Evolutionary conservation across 2,329 filamentous ascomycete species (phyloP).

Genomic region (Fusarium sp.): DNA sequence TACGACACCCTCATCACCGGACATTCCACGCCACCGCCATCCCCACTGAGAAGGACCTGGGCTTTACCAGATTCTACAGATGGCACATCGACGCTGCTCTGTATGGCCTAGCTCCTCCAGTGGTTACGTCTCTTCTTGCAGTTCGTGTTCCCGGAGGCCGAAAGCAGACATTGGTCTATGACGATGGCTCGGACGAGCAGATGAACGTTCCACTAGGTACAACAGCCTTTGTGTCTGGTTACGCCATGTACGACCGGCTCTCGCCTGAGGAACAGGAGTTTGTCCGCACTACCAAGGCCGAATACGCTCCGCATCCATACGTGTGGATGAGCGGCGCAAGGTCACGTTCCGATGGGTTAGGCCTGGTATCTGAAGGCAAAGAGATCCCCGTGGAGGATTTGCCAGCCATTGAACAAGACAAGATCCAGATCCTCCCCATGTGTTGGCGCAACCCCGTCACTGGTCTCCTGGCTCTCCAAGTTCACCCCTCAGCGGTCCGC

Average conservation of each 20-base stretch:
- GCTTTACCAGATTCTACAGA: slow-evolving; percentile 71
- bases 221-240: slow-evolving; percentile 78
- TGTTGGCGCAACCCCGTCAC: slow-evolving; percentile 81
- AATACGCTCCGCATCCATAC: slow-evolving; percentile 84
- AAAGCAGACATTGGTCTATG: slow-evolving; percentile 75
- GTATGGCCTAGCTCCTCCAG: slow-evolving; percentile 78
- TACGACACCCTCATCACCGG: slow-evolving; percentile 80
- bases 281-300: slow-evolving; percentile 72
- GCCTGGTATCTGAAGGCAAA: slow-evolving; percentile 72
- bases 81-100: slow-evolving; percentile 86
- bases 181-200: slow-evolving; percentile 75
- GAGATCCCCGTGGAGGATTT: slow-evolving; percentile 71
- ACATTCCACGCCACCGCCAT: slow-evolving; percentile 78
- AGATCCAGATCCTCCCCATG: slow-evolving; percentile 80
- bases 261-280: slow-evolving; percentile 74
- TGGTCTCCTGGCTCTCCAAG: slow-evolving; percentile 74
- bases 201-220: slow-evolving; percentile 77
- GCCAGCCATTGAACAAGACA: slow-evolving; percentile 71
- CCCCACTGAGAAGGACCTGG: slow-evolving; percentile 62
- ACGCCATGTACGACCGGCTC: slow-evolving; percentile 75
- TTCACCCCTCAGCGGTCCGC: slow-evolving; percentile 78
- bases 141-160: slow-evolving; percentile 76
- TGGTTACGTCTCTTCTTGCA: slow-evolving; percentile 77
- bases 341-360: slow-evolving; percentile 74
- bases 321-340: slow-evolving; percentile 81